Evolutionary conservation across 495 filamentous ascomycete species (phyloP).

Genomic region (Neurospora sp.): DNA sequence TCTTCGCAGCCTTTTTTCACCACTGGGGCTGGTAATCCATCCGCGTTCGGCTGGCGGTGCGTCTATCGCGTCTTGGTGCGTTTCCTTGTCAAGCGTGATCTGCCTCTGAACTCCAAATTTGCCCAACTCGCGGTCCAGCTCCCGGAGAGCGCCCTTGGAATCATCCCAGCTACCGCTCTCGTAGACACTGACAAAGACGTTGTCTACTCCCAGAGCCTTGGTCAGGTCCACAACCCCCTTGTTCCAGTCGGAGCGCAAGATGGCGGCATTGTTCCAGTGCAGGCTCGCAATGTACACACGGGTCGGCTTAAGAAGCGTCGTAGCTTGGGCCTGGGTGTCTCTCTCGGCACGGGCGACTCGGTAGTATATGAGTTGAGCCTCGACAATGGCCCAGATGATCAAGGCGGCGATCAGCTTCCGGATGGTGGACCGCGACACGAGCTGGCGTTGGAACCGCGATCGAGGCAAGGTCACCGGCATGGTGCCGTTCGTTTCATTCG

Average conservation of each 20-base stretch:
- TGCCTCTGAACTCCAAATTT: conserved; percentile 40
- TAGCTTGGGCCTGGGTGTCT: conserved; percentile 2
- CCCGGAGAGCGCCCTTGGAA: conserved; percentile 52
- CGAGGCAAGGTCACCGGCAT: conserved; percentile 5
- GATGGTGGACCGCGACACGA: conserved; percentile 15
- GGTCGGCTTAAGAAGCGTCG: conserved; percentile 2
- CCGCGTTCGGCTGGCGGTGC: conserved; percentile 34
- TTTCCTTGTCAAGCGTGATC: conserved; percentile 44
- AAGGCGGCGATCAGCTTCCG: conserved; percentile 14
- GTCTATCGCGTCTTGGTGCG: conserved; percentile 47
- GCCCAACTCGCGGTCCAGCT: conserved; percentile 47
- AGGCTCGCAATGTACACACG: conserved; percentile 56
- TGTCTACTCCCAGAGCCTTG: conserved; percentile 46
- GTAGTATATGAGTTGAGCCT: conserved; percentile 22
- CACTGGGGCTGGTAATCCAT: conserved; percentile 46
- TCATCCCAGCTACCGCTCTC: conserved; percentile 67
- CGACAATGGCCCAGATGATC: conserved; percentile 18
- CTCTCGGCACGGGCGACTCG: conserved; percentile 16
- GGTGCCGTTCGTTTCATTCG: conserved; percentile 10
- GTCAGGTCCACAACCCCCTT: conserved; percentile 46
- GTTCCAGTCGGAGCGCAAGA: conserved; percentile 55
- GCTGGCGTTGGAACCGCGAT: conserved; percentile 13
- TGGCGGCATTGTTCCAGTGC: conserved; percentile 60
- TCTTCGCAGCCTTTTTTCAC: conserved; percentile 44
- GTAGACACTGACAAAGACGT: conserved; percentile 59